Conservation (phyloP, 2,329 filamentous ascomycete genomes). For the Albophoma yamanashiensis region DNA sequence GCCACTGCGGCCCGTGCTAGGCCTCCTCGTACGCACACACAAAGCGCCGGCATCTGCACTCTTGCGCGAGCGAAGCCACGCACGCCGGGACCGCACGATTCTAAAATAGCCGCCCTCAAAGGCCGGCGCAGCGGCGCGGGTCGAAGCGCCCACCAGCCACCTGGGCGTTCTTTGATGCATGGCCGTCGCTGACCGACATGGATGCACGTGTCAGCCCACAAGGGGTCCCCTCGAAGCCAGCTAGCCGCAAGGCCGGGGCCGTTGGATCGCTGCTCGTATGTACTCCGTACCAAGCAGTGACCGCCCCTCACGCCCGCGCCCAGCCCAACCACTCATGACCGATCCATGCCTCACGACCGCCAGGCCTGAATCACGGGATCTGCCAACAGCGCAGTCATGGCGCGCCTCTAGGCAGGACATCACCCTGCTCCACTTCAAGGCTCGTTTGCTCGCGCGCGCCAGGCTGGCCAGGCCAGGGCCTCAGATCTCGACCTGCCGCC, state of each 20-base stretch:
- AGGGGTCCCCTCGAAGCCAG: constrained; percentile 7
- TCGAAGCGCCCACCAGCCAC: not conserved
- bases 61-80: not conserved
- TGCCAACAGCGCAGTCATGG: not conserved
- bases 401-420: not conserved
- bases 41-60: not conserved
- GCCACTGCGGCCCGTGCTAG: not conserved
- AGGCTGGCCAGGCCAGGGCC: not conserved
- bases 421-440: not conserved
- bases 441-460: not conserved
- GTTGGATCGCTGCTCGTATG: not conserved
- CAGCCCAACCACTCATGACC: not conserved
- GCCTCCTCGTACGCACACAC: not conserved
- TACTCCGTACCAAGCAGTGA: too few relatives aligned
- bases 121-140: not conserved
- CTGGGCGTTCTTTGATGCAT: not conserved
- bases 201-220: constrained; percentile 18
- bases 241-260: not conserved
- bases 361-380: not conserved
- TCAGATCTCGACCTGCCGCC: not conserved
- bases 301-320: not conserved
- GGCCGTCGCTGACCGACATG: not conserved
- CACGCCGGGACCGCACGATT: not conserved
- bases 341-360: not conserved
- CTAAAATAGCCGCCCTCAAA: not conserved